Evolutionary conservation across 2,329 filamentous ascomycete genomes (phyloP), one percentile per base, ranked within the genome.

Genomic region (Bipolaris bicolor): DNA sequence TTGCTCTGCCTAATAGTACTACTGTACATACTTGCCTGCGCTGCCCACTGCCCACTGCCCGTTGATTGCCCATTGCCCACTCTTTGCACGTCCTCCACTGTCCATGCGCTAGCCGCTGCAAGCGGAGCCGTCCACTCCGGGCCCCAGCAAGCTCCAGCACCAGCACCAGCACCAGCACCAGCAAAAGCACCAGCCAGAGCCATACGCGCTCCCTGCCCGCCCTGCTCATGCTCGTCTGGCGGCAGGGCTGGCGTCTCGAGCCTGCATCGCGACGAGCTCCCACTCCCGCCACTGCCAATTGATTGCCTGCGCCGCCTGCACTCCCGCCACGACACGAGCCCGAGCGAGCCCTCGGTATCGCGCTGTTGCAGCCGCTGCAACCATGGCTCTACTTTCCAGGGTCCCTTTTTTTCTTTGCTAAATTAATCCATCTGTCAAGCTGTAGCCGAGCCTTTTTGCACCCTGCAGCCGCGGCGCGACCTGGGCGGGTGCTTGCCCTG

Each of bases 101-200:
- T 56, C 54, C 64, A 72, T 69, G 65, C 63, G 67, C 68, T 71
- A 76, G 69, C 70, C 72, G 72, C 73, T 76, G 72, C 69, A 76
- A 68, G 73, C 73, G 73, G 71, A 60, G 49, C 58, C 57, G 54
- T 61, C 53, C 62, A 69, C 61, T 61, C 72, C 71, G 71, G 71
- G 68, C 70, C 69, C 69, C 62, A 64, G 24, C 24, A 26, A 26
- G 24, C 24, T 9, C 24, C 24, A 26, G 22, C 20, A 20, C 20
- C 20, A 20, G 20, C 20, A 20, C 20, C 20, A 20, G 20, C 20
- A 20, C 20, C 20, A 29, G 26, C 26, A 29, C 26, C 26, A 29
- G 26, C 26, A 29, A 24, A 24, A 29, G 26, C 26, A 29, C 26
- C 26, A 29, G 26, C 26, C 26, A 29, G 7, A 29, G 26, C 65